Conservation (phyloP, 2,329 filamentous ascomycete species). For the Cladosporium sp. region DNA sequence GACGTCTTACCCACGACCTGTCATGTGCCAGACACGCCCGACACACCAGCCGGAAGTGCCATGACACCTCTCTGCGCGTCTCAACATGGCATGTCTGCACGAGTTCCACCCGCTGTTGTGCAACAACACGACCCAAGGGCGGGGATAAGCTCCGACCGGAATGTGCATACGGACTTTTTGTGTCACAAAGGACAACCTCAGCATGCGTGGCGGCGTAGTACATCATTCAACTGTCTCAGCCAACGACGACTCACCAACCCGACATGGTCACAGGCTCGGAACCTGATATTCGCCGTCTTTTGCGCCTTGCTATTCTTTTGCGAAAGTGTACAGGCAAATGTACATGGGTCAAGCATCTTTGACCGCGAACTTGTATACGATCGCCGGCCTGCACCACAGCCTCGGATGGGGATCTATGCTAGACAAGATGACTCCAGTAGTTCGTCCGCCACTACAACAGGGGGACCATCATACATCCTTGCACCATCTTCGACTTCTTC, state of each 20-base stretch:
- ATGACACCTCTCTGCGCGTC: conserved; percentile 28
- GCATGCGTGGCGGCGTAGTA: conserved; percentile 20
- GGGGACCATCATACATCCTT: conserved; percentile 17
- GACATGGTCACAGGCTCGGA: conserved; percentile 19
- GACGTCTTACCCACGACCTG: conserved; percentile 12
- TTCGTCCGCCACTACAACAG: conserved; percentile 22
- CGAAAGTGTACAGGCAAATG: conserved; percentile 25
- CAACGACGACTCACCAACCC: background rate
- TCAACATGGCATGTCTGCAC: conserved; percentile 28
- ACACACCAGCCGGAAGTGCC: conserved; percentile 27
- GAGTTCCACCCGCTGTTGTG: conserved; percentile 27
- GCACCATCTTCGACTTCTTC: conserved; percentile 24
- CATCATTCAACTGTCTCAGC: conserved; percentile 20
- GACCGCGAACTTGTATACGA: conserved; percentile 32
- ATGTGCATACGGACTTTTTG: conserved; percentile 27
- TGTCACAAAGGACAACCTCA: conserved; percentile 25
- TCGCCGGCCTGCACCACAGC: conserved; percentile 28
- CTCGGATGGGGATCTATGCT: conserved; percentile 27
- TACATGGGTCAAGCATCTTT: conserved; percentile 23
- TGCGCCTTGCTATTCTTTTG: conserved; percentile 28
- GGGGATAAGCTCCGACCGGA: conserved; percentile 24
- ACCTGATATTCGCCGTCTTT: conserved; percentile 22
- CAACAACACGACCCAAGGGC: conserved; percentile 21
- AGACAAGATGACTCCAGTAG: conserved; percentile 26
- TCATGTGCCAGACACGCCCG: conserved; percentile 27